Evolutionary conservation across 192 early-diverging fungal species (phyloP), one percentile per base, ranked within the genome.

Genomic region (Rhizophagus clarus): DNA sequence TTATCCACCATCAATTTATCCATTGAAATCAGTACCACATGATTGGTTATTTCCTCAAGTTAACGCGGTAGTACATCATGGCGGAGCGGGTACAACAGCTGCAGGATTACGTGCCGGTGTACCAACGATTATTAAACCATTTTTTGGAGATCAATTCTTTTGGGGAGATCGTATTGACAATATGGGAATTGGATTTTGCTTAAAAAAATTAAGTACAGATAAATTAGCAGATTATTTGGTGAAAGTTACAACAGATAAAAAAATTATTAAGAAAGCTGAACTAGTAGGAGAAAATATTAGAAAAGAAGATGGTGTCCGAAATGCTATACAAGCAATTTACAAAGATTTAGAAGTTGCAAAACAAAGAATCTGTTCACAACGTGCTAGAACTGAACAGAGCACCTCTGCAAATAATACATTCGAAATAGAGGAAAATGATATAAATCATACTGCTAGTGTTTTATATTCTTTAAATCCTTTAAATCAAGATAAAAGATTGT

Each of bases 1-100:
- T 4, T 82, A 84, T 75, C 91, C 90, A n/a, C 80, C 84, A 6
- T 79, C 76, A 9, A 88, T 94, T 31, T 88, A 86, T 56, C 80
- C 83, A 81, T 69, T 93, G 40, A 84, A 88, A 40, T 88, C 90
- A 26, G 88, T 93, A 12, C 94, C 94, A 4, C 94, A 95, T 71
- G 94, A 95, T 81, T 95, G 93, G 93, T 81, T 95, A 42, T 95
- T 95, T 81, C 88, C 90, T 11, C 79, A 87, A 56, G 77, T 92
- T 6, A 61, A 85, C 10, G 93, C 84, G 10, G 92, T 93, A 22
- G 87, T 94, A 10, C 94, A 95, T 83, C 94, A 95, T 77, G 94
- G 94, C 67, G 94, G 94, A 29, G 93, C 94, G 7, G 94, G 94
- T 10, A 95, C 94, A 8, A 89, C 89, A 1, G 87, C 91, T 1